phyloP scores from a whole-genome alignment of 176 grass and related monocot species.

The Alopecurus myosuroides region DNA sequence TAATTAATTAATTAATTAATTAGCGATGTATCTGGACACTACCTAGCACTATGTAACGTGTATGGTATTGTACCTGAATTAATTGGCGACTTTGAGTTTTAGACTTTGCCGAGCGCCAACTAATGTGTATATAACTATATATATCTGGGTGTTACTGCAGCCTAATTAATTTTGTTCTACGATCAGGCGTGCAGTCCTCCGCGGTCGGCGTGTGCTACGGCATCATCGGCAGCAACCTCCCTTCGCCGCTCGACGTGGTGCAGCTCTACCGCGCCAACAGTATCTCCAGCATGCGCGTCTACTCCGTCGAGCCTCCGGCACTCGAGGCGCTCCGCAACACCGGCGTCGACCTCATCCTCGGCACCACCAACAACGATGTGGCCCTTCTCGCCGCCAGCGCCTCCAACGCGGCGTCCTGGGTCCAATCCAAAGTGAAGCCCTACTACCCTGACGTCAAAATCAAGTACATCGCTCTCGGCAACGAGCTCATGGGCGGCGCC shows the following conservation, averaged over 20 bases:
- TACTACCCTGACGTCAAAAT: constrained; percentile 38
- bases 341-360: constrained; percentile 34
- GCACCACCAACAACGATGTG: constrained; percentile 37
- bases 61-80: too few species aligned
- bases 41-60: too few species aligned
- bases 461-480: constrained; percentile 55
- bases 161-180: not conserved
- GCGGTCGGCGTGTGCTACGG: constrained; percentile 59
- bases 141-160: too few species aligned
- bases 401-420: constrained; percentile 12
- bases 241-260: constrained; percentile 30
- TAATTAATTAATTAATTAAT: too few species aligned
- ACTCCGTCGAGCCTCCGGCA: constrained; percentile 16
- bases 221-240: constrained; percentile 44
- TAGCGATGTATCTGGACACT: too few species aligned
- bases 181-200: constrained; percentile 24
- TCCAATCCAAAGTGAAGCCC: constrained; percentile 29
- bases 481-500: constrained; percentile 44
- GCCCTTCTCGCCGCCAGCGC: constrained; percentile 25
- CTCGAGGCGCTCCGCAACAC: constrained; percentile 29
- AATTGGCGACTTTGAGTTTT: too few species aligned
- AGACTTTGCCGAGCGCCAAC: too few species aligned
- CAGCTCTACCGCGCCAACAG: constrained; percentile 25
- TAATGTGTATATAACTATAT: too few species aligned
- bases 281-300: constrained; percentile 44